Base-by-base conservation (phyloP, 202 grass and related monocot genomes). In the Panicum hallii region DNA sequence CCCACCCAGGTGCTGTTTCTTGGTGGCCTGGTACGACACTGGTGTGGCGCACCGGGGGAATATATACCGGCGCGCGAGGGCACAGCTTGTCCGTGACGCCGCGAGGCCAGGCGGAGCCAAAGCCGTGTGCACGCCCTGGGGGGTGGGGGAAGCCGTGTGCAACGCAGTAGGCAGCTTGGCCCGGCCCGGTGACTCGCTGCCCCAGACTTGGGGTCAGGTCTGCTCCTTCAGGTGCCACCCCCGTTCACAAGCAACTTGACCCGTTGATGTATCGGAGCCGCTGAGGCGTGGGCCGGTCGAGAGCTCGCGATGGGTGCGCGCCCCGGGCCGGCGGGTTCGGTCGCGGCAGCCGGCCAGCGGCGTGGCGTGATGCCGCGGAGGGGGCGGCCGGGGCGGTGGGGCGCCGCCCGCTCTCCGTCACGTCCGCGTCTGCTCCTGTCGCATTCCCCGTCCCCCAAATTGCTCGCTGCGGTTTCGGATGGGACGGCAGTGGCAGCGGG, bases 281-380 rank as follows among this genome's bases (percentile, higher is more conserved):
- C 36, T 38, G 36, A 38, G 36, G 36, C 7, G 43, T 44, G 43
- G 43, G 8, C 7, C 7, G 43, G 43, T 44, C 43, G 43, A 4
- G 36, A 38, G 36, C 36, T 38, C 3, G 36, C 36, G 36, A 4
- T 38, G 36, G 4, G 36, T 38, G 36, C 36, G 36, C 9, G 44
- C 11, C 7, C 10, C 53, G 17, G 52, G 53, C 53, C 53, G 53
- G 53, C 53, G 16, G 26, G 26, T 36, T 73, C 36, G 2, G 36
- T 38, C 26, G 26, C 15, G 28, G 47, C 70, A 11, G 30, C 16
- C 72, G 17, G 16, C 32, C 32, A 19, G 72, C 36, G 10, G 20
- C 57, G 57, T 60, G 57, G 32, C 72, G 72, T n/a, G 72, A 66
- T 66, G 62, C 62, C 62, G 62, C 62, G 30, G 60, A 32, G 3